These are phyloP conservation scores for Lasiosphaeris hirsuta DNA, from an alignment of 495 filamentous ascomycete genomes.

Conservation along the genomic window DNA sequence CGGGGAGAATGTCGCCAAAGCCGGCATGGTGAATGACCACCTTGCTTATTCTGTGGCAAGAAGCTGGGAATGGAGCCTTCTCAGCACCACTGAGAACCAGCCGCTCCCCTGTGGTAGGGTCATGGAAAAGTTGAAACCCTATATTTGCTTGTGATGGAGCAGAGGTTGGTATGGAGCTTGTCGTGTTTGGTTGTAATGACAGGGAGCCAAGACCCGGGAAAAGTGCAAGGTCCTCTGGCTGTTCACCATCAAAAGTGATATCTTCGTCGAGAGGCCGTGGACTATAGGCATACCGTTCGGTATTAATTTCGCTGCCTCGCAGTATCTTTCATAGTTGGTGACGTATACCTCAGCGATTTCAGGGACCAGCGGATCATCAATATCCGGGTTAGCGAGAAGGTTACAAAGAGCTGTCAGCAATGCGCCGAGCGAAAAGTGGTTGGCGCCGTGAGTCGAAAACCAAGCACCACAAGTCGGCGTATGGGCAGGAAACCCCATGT, in stretches of 20 bases:
- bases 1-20: no score
- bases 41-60: no score
- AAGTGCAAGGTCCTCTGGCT: background rate
- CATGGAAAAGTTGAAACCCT: no score
- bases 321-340: conserved; percentile 2
- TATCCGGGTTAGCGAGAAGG: conserved; percentile 16
- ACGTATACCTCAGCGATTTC: conserved; percentile 23
- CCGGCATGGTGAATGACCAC: no score
- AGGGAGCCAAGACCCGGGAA: background rate
- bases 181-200: no score
- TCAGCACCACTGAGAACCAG: no score
- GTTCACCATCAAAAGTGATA: background rate
- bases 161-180: no score
- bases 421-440: conserved; percentile 9
- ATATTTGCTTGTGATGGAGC: no score
- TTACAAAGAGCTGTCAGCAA: conserved; percentile 17
- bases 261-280: background rate
- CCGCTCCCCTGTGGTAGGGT: no score
- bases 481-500: background rate
- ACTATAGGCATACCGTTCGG: background rate
- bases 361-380: conserved; percentile 23
- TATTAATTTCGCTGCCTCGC: background rate
- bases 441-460: background rate
- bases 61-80: no score
- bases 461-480: background rate